A percentile compares a stretch with the other conserved stretches of the same genome.
phyloP scores from a whole-genome alignment of 2,329 filamentous ascomycete genomes.

The Meredithiella fracta region DNA sequence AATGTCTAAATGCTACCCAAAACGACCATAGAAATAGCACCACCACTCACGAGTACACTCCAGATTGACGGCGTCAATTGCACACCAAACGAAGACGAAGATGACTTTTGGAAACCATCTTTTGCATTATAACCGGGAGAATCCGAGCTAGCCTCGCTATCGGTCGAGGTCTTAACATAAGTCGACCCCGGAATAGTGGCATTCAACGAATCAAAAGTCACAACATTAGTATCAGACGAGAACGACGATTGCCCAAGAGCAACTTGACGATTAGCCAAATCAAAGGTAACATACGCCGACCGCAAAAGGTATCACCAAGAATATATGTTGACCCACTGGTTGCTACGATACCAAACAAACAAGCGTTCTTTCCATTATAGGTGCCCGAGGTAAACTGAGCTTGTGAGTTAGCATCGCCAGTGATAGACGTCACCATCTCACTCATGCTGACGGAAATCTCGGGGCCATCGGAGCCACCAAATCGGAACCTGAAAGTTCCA shows the following conservation, averaged over 20 bases:
- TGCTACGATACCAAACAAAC: conserved; percentile 42
- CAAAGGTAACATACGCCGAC: conserved; percentile 44
- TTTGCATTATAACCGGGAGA: conserved; percentile 4
- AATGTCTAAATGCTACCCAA: no score
- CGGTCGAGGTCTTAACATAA: background rate
- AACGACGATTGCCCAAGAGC: conserved; percentile 39
- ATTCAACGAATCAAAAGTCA: conserved; percentile 32
- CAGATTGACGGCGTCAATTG: background rate
- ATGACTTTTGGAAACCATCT: conserved; percentile 8
- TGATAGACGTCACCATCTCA: conserved; percentile 36
- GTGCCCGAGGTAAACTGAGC: conserved; percentile 22
- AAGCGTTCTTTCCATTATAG: conserved; percentile 30
- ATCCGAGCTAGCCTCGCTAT: background rate
- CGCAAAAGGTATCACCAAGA: conserved; percentile 43
- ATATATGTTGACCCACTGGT: conserved; percentile 27
- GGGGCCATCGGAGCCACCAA: conserved; percentile 32
- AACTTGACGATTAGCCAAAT: conserved; percentile 40
- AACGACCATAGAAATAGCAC: background rate
- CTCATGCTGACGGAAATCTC: conserved; percentile 36
- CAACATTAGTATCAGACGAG: conserved; percentile 34
- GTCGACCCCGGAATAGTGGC: conserved; percentile 28
- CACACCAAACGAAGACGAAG: background rate
- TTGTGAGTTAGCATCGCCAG: conserved; percentile 17
- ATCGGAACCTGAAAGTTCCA: conserved; percentile 38
- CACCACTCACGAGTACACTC: background rate